phyloP scores from a whole-genome alignment of 257 asterid genomes.

The Nicotiana attenuata region DNA sequence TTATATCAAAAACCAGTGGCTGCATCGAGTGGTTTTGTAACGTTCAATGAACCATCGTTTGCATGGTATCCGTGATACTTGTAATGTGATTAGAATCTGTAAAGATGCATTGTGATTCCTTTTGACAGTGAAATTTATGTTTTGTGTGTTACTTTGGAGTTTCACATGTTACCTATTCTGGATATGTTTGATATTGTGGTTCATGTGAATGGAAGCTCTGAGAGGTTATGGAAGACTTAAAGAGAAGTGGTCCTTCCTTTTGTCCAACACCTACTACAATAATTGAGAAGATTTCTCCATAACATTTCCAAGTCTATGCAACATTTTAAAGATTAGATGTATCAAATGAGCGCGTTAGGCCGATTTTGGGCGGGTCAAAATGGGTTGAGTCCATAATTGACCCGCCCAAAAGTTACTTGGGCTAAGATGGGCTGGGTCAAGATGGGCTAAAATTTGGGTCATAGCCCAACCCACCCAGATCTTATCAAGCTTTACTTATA shows the following conservation, averaged over 20 bases:
- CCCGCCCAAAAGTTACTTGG: no score
- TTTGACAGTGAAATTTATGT: background rate
- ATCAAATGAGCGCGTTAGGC: no score
- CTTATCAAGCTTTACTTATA: no score
- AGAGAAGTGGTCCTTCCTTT: background rate
- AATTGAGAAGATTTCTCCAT: background rate
- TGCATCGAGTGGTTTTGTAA: background rate
- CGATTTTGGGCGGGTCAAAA: no score
- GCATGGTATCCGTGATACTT: background rate
- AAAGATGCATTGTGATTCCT: background rate
- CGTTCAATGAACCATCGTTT: background rate
- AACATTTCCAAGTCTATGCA: background rate
- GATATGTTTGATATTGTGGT: background rate
- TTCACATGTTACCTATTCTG: background rate
- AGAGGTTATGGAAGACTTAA: background rate
- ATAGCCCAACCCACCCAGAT: no score
- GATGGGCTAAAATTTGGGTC: no score
- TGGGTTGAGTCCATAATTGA: no score
- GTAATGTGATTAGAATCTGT: conserved; percentile 1
- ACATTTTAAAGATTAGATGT: background rate
- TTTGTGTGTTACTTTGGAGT: background rate
- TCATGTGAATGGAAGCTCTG: background rate
- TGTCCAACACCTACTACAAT: background rate
- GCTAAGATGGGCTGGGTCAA: no score
- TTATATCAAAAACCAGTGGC: background rate